These are phyloP conservation scores for Asterophora lycoperdoides DNA, from an alignment of 768 basidiomycete genomes.

Conservation along the genomic window DNA sequence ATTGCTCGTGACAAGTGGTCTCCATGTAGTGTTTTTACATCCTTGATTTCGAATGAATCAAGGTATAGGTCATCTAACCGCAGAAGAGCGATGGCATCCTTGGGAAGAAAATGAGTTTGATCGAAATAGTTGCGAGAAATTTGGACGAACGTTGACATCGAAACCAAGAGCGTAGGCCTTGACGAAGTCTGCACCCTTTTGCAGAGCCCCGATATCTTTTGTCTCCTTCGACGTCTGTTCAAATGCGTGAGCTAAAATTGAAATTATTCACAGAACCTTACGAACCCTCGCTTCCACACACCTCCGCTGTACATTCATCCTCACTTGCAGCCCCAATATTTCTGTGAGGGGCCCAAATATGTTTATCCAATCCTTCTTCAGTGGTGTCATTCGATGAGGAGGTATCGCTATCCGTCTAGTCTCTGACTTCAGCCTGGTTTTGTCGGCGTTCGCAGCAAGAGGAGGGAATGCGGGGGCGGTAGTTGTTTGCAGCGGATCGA, in stretches of 20 bases:
- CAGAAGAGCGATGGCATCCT: constrained; percentile 95
- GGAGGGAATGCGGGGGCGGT: constrained; percentile 68
- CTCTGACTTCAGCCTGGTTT: constrained; percentile 69
- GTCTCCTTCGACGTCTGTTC: constrained; percentile 89
- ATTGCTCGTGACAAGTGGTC: constrained; percentile 99
- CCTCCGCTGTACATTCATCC: constrained; percentile 91
- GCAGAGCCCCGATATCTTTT: constrained; percentile 86
- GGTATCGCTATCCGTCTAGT: constrained; percentile 88
- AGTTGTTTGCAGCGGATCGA: constrained; percentile 42
- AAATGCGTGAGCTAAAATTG: background rate
- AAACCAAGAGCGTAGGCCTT: constrained; percentile 95
- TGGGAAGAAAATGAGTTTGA: constrained; percentile 1
- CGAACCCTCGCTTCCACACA: constrained; percentile 91
- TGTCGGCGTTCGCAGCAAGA: constrained; percentile 54
- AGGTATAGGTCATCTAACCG: constrained; percentile 96
- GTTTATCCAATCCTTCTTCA: constrained; percentile 54
- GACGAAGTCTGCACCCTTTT: constrained; percentile 96
- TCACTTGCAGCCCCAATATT: constrained; percentile 88
- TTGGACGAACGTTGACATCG: constrained; percentile 76
- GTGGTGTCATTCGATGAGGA: constrained; percentile 94
- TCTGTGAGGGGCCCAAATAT: constrained; percentile 86
- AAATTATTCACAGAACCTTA: constrained; percentile 6
- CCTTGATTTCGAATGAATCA: constrained; percentile 98
- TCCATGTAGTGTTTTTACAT: constrained; percentile 96
- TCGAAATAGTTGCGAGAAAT: background rate